Percentiles rank a stretch among this genome's conserved stretches.
Evolutionary conservation across 169 alveolate species (phyloP).

Genomic region (Plasmodium vivax): DNA sequence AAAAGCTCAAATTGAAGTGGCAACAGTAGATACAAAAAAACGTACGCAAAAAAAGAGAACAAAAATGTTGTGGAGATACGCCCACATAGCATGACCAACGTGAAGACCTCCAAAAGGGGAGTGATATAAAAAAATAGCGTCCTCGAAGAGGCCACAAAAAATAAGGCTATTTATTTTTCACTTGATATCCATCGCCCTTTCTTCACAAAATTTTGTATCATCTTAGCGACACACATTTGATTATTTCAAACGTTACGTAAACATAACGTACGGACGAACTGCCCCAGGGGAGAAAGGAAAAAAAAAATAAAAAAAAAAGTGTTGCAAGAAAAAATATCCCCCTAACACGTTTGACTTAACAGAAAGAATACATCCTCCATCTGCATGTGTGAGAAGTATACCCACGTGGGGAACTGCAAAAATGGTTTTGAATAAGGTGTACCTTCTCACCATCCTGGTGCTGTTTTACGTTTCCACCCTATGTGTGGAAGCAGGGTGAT

Average conservation of each 20-base stretch:
- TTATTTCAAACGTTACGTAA: neutral
- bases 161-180: neutral
- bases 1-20: neutral
- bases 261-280: neutral
- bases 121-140: neutral
- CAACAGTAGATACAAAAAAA: no score
- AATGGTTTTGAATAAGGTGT: conserved; percentile 41
- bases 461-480: conserved; percentile 5
- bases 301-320: no score
- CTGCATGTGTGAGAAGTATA: neutral
- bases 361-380: neutral
- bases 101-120: neutral
- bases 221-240: neutral
- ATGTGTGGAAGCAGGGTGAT: conserved; percentile 74
- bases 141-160: neutral
- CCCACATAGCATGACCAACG: neutral
- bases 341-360: neutral
- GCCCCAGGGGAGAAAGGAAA: neutral
- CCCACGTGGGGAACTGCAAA: neutral
- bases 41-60: neutral
- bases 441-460: conserved; percentile 6
- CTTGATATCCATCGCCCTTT: neutral
- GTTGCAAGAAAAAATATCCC: neutral
- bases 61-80: neutral
- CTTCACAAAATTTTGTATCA: neutral